phyloP scores from a whole-genome alignment of 2,329 filamentous ascomycete genomes.

The Penicillium sp. region DNA sequence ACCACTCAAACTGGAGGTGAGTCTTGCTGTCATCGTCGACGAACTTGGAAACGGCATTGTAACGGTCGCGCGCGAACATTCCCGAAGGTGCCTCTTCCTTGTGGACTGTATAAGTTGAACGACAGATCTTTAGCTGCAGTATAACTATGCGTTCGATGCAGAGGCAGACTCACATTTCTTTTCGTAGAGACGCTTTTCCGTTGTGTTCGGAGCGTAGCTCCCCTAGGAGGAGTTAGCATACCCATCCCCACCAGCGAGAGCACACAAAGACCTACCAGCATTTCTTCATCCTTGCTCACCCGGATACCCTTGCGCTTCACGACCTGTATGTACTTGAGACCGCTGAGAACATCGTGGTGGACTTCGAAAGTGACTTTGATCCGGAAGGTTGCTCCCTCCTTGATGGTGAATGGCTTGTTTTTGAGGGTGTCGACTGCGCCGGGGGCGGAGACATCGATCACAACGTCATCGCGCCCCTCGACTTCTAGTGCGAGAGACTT shows the following conservation, averaged over 20 bases:
- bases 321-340: slow-evolving; percentile 92
- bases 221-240: slow-evolving; percentile 67
- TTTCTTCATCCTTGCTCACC: slow-evolving; percentile 93
- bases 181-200: slow-evolving; percentile 80
- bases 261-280: slow-evolving; percentile 73
- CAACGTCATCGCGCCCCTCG: slow-evolving; percentile 79
- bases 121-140: neutral
- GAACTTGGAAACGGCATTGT: slow-evolving; percentile 87
- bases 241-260: slow-evolving; percentile 73
- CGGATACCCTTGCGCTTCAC: slow-evolving; percentile 88
- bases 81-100: slow-evolving; percentile 90
- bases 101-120: slow-evolving; percentile 66
- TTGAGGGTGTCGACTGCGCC: slow-evolving; percentile 79
- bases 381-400: slow-evolving; percentile 90
- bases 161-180: slow-evolving; percentile 77
- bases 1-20: slow-evolving; percentile 93
- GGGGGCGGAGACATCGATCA: slow-evolving; percentile 79
- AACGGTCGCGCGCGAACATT: slow-evolving; percentile 87
- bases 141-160: neutral
- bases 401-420: slow-evolving; percentile 94
- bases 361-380: slow-evolving; percentile 96
- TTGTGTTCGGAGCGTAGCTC: slow-evolving; percentile 91
- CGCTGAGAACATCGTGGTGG: slow-evolving; percentile 93
- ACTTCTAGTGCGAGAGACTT: slow-evolving; percentile 87
- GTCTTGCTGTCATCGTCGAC: slow-evolving; percentile 92